phyloP scores from a whole-genome alignment of 208 protist species.

The Wallacemonas sp. region DNA sequence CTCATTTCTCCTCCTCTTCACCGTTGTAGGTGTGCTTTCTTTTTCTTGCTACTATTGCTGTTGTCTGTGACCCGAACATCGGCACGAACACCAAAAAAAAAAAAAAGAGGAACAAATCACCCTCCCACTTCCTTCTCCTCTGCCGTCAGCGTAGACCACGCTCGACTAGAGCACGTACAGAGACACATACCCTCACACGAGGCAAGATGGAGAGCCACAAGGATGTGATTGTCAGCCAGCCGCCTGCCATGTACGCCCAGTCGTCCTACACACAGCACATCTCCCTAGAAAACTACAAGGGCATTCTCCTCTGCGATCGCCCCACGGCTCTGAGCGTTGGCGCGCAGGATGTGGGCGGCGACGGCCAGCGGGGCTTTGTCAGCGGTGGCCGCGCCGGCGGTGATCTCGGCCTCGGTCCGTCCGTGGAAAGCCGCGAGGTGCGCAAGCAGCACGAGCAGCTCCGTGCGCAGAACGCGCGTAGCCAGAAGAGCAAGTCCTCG shows the following conservation, averaged over 20 bases:
- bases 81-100: conserved; percentile 17
- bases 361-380: conserved; percentile 50
- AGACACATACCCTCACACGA: conserved; percentile 11
- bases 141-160: too few species aligned
- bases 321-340: conserved; percentile 42
- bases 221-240: conserved; percentile 89
- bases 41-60: too few species aligned
- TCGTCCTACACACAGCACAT: conserved; percentile 40
- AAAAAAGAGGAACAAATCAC: too few species aligned
- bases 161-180: too few species aligned
- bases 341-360: conserved; percentile 14
- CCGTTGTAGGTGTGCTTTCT: too few species aligned
- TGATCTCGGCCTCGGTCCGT: conserved; percentile 66
- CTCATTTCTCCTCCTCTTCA: too few species aligned
- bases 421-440: conserved; percentile 49
- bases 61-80: too few species aligned
- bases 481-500: conserved; percentile 41
- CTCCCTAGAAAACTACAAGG: conserved; percentile 92
- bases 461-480: conserved; percentile 56
- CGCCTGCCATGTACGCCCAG: conserved; percentile 73
- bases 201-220: conserved; percentile 82
- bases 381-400: conserved; percentile 55
- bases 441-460: conserved; percentile 45
- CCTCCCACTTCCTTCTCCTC: too few species aligned
- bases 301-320: conserved; percentile 85